phyloP scores from a whole-genome alignment of 352 stramenopile genomes.

The Globisporangium recalcitrans region DNA sequence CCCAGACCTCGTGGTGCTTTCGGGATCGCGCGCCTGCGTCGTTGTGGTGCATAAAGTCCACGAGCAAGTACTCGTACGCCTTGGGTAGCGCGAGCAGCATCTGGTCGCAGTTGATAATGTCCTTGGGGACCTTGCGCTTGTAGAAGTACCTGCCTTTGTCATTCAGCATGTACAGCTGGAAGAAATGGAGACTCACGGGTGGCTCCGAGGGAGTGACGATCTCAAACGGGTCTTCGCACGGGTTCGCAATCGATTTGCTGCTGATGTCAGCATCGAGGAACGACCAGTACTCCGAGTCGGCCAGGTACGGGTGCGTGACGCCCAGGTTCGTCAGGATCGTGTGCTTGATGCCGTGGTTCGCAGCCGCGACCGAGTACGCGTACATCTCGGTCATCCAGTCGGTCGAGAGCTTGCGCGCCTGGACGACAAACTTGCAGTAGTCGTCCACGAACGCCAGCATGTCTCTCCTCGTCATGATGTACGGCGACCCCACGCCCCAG shows the following conservation, averaged over 20 bases:
- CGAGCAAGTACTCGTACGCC: constrained; percentile 15
- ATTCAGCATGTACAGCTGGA: constrained; percentile 20
- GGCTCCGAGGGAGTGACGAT: constrained; percentile 35
- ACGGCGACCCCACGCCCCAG: constrained; percentile 38
- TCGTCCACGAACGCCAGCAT: constrained; percentile 38
- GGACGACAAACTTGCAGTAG: constrained; percentile 42
- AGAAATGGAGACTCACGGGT: constrained; percentile 50
- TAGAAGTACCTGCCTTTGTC: constrained; percentile 21
- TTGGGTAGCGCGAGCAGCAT: constrained; percentile 18
- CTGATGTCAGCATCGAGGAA: constrained; percentile 22
- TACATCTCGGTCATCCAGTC: constrained; percentile 66
- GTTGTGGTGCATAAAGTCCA: constrained; percentile 12
- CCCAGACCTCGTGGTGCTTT: constrained; percentile 27
- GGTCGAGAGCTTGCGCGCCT: constrained; percentile 25
- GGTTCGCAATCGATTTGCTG: constrained; percentile 24
- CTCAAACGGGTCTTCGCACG: constrained; percentile 26
- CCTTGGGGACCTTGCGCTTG: constrained; percentile 20
- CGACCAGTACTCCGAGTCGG: constrained; percentile 33
- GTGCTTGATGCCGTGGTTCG: constrained; percentile 49
- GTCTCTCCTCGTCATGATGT: constrained; percentile 49
- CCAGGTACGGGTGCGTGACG: constrained; percentile 34
- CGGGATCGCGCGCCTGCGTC: neutral
- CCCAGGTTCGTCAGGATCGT: constrained; percentile 42
- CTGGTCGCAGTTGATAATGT: constrained; percentile 20
- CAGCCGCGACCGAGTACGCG: constrained; percentile 39